Percentiles rank a stretch among this genome's conserved stretches.
phyloP scores from a whole-genome alignment of 2,329 filamentous ascomycete genomes.

The Alternaria solani region DNA sequence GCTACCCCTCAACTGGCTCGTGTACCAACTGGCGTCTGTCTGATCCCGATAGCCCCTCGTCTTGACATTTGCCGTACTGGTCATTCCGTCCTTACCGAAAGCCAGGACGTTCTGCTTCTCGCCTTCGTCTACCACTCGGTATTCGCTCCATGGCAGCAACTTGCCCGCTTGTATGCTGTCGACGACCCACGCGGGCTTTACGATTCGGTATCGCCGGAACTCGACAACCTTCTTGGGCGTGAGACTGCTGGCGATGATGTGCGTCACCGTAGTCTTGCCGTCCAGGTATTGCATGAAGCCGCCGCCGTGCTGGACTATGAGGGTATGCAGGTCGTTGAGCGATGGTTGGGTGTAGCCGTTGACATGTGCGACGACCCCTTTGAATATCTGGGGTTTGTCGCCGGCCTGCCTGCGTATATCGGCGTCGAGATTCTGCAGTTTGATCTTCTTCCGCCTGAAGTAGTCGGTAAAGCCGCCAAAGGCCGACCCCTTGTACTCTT shows the following conservation, averaged over 20 bases:
- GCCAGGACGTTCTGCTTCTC: constrained; percentile 79
- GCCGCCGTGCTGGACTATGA: constrained; percentile 93
- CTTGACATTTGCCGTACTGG: constrained; percentile 70
- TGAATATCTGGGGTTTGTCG: constrained; percentile 85
- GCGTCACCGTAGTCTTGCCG: constrained; percentile 91
- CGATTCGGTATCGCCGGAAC: constrained; percentile 85
- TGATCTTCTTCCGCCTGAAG: constrained; percentile 94
- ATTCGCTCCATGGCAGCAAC: constrained; percentile 84
- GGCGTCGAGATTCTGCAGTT: constrained; percentile 92
- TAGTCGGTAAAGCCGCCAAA: constrained; percentile 94
- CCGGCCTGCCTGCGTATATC: constrained; percentile 74
- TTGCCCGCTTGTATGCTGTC: constrained; percentile 85
- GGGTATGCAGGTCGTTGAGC: constrained; percentile 82
- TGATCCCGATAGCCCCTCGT: constrained; percentile 78
- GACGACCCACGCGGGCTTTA: constrained; percentile 92
- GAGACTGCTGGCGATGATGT: constrained; percentile 90
- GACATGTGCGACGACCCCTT: constrained; percentile 87
- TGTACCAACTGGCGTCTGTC: constrained; percentile 83
- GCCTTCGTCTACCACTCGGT: constrained; percentile 85
- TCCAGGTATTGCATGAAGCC: constrained; percentile 95
- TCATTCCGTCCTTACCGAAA: constrained; percentile 68
- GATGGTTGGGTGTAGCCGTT: constrained; percentile 97
- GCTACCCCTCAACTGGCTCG: constrained; percentile 67
- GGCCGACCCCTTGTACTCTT: constrained; percentile 86
- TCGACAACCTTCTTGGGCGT: constrained; percentile 94